Evolutionary conservation across 495 filamentous ascomycete genomes (phyloP), one percentile per base, ranked within the genome.

Genomic region (Chlorociboria aeruginascens): DNA sequence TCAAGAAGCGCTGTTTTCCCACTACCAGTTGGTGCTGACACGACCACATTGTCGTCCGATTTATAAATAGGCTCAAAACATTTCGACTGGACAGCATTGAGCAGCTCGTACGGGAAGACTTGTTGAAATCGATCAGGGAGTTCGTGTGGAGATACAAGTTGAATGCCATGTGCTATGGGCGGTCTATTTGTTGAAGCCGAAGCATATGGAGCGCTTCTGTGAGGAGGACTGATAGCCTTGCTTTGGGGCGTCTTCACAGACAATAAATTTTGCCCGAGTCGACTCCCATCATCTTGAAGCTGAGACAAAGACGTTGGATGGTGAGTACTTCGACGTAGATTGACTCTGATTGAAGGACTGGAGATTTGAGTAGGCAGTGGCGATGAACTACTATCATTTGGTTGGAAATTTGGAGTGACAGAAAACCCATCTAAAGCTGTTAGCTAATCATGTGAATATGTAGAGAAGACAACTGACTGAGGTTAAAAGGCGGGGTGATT

Each of bases 1-100:
- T 98, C 92, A 40, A 97, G 74, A 16, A 97, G 73, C 0, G 76
- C 85, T 7, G 92, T 98, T 61, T 98, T 98, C 7, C 92, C 92
- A 57, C 89, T 89, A 9, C 90, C 90, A 0, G 92, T 98, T 0
- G 92, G 92, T 12, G 92, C 84, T 6, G 89, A 81, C 20, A 97
- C 70, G 0, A 97, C 87, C 8, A 96, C 65, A 51, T 97, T 98
- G 60, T 93, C 79, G 54, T 82, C 76, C 6, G 76, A 75, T 3
- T 73, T 65, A 62, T 88, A 97, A 1, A 86, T 74, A 0, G 76
- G 54, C 0, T 74, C 56, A 51, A 93, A 97, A 53, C 83, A 92
- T 58, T 83, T 89, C 0, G 90, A 96, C 58, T 98, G 92, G 1
- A 95, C 75, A 11, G 85, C 88, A 51, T 98, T 98, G 67, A 98